These are phyloP conservation scores for Exophiala calicioides DNA, from an alignment of 2,329 filamentous ascomycete genomes.

Conservation along the genomic window DNA sequence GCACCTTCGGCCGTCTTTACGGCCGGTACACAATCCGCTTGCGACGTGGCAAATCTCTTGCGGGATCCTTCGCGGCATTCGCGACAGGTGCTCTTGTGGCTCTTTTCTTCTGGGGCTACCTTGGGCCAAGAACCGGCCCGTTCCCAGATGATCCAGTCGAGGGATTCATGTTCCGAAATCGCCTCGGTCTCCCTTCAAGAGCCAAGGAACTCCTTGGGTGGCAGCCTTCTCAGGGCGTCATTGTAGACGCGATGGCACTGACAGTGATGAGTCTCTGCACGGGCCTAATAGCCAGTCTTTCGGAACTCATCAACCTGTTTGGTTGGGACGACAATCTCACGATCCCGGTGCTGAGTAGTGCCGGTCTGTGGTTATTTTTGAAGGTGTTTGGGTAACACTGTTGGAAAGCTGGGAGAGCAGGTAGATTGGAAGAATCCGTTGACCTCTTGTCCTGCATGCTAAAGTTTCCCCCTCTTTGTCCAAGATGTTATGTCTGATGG, in stretches of 20 bases:
- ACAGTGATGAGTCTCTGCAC: slow-evolving; percentile 81
- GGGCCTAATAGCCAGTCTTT: slow-evolving; percentile 83
- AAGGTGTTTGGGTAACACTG: slow-evolving; percentile 70
- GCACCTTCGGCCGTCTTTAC: slow-evolving; percentile 87
- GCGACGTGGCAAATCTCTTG: slow-evolving; percentile 84
- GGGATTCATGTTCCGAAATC: slow-evolving; percentile 76
- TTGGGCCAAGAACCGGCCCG: slow-evolving; percentile 68
- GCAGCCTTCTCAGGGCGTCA: slow-evolving; percentile 57
- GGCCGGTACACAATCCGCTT: slow-evolving; percentile 86
- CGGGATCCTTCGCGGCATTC: slow-evolving; percentile 83
- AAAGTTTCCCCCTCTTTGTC: no score
- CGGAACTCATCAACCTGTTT: slow-evolving; percentile 87
- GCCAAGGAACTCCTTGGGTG: slow-evolving; percentile 64
- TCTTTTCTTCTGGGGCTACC: slow-evolving; percentile 81
- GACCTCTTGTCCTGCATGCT: no score
- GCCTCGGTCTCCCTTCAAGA: slow-evolving; percentile 66
- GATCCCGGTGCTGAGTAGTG: slow-evolving; percentile 85
- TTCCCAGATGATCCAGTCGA: slow-evolving; percentile 65
- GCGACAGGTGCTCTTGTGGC: slow-evolving; percentile 80
- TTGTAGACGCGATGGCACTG: slow-evolving; percentile 72
- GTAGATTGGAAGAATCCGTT: no score
- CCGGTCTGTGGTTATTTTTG: slow-evolving; percentile 88
- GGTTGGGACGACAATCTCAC: slow-evolving; percentile 98
- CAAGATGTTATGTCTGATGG: no score
- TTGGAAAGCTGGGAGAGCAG: no score